A percentile compares a stretch with the other conserved stretches of the same genome.
phyloP scores from a whole-genome alignment of 169 alveolate genomes.

The Fabrea salina region DNA sequence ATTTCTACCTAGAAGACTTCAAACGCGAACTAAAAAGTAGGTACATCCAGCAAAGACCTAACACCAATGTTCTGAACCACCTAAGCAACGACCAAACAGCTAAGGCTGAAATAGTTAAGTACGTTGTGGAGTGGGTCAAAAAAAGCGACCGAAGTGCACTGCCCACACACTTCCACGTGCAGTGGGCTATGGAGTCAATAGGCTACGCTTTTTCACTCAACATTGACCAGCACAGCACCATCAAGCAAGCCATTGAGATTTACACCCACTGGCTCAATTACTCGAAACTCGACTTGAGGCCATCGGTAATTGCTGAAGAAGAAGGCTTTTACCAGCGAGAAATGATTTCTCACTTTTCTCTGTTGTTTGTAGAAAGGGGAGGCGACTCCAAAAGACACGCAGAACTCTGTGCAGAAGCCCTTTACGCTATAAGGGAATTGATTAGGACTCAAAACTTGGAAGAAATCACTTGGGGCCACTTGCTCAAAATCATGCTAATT shows the following conservation, averaged over 20 bases:
- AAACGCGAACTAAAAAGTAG: too few species aligned
- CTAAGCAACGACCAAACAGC: background rate
- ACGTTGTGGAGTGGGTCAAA: background rate
- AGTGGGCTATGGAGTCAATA: conserved; percentile 30
- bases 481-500: background rate
- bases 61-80: conserved; percentile 14
- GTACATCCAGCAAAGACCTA: background rate
- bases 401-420: background rate
- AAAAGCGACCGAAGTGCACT: background rate
- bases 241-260: background rate
- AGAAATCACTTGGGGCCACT: conserved; percentile 2
- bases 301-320: background rate
- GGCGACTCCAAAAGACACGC: conserved; percentile 10
- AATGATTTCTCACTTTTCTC: background rate
- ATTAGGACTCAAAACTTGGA: background rate
- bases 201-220: conserved; percentile 20
- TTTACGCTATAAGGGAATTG: background rate
- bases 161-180: conserved; percentile 15
- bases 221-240: background rate
- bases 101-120: conserved; percentile 1
- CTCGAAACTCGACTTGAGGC: background rate
- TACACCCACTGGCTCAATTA: background rate
- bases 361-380: background rate
- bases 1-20: conserved; percentile 8
- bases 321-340: conserved; percentile 18